Evolutionary conservation across 345 rosid genomes (phyloP).

Genomic region (Citrus mangshanensis): DNA sequence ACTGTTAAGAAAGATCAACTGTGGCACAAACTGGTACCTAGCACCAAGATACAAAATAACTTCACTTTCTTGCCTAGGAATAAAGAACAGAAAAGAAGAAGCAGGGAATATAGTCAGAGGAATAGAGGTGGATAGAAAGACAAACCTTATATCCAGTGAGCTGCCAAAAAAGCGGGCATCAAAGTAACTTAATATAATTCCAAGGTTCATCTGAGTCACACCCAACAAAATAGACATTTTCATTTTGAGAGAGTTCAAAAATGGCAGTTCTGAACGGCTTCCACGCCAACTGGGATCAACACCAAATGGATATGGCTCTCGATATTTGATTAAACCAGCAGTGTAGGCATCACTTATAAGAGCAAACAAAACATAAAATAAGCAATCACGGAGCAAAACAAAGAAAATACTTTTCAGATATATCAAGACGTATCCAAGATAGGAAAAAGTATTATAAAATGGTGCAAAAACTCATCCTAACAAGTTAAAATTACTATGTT

Average conservation of each 20-base stretch:
- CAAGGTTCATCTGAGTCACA: constrained; percentile 91
- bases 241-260: constrained; percentile 93
- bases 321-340: constrained; percentile 74
- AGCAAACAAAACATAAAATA: constrained; percentile 20
- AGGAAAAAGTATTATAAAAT: neutral
- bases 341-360: constrained; percentile 67
- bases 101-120: neutral
- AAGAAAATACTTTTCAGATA: neutral
- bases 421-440: neutral
- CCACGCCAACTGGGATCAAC: constrained; percentile 99
- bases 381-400: neutral
- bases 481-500: neutral
- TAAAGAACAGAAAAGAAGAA: neutral
- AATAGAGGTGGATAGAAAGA: neutral
- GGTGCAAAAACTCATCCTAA: neutral
- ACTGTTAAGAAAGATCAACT: constrained; percentile 89
- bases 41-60: constrained; percentile 23
- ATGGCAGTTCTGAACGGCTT: constrained; percentile 93
- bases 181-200: constrained; percentile 82
- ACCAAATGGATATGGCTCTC: constrained; percentile 88
- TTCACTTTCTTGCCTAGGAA: constrained; percentile 11
- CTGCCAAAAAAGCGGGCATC: constrained; percentile 74
- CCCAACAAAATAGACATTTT: constrained; percentile 97
- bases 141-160: constrained; percentile 77
- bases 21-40: constrained; percentile 98